Conservation (phyloP, 768 basidiomycete species). For the Lentinula guzmanii region DNA sequence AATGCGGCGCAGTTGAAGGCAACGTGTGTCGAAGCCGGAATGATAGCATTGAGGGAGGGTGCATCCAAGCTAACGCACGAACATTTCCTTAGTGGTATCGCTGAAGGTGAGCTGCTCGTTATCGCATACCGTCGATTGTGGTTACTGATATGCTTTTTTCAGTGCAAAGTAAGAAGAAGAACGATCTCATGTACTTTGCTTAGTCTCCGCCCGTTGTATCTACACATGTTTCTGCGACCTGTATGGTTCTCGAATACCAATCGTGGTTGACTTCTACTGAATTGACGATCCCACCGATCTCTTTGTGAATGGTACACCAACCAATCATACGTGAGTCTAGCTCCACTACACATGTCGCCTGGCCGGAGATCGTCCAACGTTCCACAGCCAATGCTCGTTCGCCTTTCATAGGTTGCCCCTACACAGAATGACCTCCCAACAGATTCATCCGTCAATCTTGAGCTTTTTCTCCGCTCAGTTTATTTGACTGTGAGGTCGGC, state of each 20-base stretch:
- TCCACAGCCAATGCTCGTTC: background rate
- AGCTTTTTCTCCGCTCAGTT: background rate
- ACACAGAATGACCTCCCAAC: background rate
- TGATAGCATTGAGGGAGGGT: constrained; percentile 95
- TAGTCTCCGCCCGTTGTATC: constrained; percentile 29
- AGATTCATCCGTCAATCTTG: background rate
- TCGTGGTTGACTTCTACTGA: background rate
- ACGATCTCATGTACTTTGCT: constrained; percentile 91
- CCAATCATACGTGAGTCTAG: background rate
- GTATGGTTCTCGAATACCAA: background rate
- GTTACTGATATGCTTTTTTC: constrained; percentile 20
- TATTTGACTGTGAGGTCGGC: background rate
- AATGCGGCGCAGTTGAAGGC: constrained; percentile 97
- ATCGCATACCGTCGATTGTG: background rate
- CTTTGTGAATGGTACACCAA: background rate
- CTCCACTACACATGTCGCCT: constrained; percentile 1
- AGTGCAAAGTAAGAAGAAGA: constrained; percentile 99
- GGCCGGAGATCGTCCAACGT: background rate
- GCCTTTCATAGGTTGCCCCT: background rate
- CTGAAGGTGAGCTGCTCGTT: constrained; percentile 56
- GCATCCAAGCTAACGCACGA: constrained; percentile 87
- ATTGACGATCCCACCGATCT: background rate
- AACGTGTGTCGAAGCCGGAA: constrained; percentile 98
- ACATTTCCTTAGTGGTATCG: constrained; percentile 90
- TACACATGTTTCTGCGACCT: background rate